Percentiles rank a stretch among this genome's conserved stretches.
Conservation (phyloP, 2,329 filamentous ascomycete species). For the Boeremia lycopersici region DNA sequence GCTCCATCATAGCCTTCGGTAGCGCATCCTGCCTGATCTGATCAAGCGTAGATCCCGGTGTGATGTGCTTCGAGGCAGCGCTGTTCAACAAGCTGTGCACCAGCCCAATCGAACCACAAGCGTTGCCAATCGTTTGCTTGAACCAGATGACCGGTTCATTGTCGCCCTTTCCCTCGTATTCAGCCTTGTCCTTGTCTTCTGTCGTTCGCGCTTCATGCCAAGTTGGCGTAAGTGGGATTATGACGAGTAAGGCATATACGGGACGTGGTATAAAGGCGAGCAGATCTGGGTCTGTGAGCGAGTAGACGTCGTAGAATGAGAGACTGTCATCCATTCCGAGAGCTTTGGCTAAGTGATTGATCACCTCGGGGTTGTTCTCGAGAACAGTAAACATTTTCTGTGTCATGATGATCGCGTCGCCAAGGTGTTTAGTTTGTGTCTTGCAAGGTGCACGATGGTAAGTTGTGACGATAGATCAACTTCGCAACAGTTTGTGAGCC, state of each 20-base stretch:
- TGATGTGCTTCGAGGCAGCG: constrained; percentile 51
- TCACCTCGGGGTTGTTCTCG: constrained; percentile 63
- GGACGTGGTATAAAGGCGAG: constrained; percentile 60
- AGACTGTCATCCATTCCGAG: constrained; percentile 56
- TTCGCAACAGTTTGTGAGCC: not conserved
- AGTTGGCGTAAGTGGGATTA: constrained; percentile 53
- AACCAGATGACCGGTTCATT: constrained; percentile 64
- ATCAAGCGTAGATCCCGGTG: constrained; percentile 52
- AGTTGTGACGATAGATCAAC: not conserved
- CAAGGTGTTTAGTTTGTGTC: not conserved
- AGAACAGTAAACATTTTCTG: constrained; percentile 38
- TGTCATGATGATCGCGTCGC: constrained; percentile 23
- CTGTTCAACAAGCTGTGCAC: constrained; percentile 62
- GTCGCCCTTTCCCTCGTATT: constrained; percentile 55
- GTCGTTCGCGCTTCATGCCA: constrained; percentile 49
- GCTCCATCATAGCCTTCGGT: constrained; percentile 51
- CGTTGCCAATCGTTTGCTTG: constrained; percentile 63
- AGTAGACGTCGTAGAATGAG: constrained; percentile 61
- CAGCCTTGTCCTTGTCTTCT: constrained; percentile 49
- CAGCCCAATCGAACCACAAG: constrained; percentile 64
- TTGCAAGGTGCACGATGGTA: not conserved
- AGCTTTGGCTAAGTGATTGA: constrained; percentile 56
- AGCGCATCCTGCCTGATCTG: constrained; percentile 52
- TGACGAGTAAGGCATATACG: constrained; percentile 60
- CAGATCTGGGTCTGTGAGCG: constrained; percentile 57